These are phyloP conservation scores for Pancytospora philotis DNA, from an alignment of 371 early-diverging fungal species.

Conservation along the genomic window DNA sequence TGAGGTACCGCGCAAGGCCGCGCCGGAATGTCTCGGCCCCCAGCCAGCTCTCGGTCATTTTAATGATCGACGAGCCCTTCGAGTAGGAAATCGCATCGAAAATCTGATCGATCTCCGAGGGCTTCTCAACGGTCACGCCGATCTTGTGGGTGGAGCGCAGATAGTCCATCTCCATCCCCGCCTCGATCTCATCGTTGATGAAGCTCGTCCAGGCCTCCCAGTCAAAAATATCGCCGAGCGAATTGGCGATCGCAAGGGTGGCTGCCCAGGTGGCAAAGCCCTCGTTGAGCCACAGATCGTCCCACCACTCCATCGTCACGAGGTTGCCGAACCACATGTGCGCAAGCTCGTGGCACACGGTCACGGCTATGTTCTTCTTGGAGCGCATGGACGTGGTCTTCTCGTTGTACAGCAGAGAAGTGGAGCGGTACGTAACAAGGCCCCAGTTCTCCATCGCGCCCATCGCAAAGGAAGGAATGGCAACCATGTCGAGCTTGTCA, in stretches of 20 bases:
- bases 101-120: slow-evolving; percentile 68
- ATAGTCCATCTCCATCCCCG: slow-evolving; percentile 67
- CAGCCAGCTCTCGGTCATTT: slow-evolving; percentile 73
- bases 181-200: slow-evolving; percentile 64
- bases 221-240: slow-evolving; percentile 62
- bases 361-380: slow-evolving; percentile 69
- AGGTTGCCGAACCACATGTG: slow-evolving; percentile 92
- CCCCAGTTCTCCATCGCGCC: slow-evolving; percentile 81
- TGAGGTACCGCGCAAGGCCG: slow-evolving; percentile 70
- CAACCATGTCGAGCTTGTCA: slow-evolving; percentile 75
- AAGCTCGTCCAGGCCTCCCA: slow-evolving; percentile 61
- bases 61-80: slow-evolving; percentile 79
- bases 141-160: slow-evolving; percentile 77
- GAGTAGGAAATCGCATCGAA: slow-evolving; percentile 69
- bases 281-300: slow-evolving; percentile 84
- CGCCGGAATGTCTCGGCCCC: slow-evolving; percentile 62
- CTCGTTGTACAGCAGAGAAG: slow-evolving; percentile 66
- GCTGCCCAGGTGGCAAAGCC: slow-evolving; percentile 87
- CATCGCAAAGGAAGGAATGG: slow-evolving; percentile 73
- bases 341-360: slow-evolving; percentile 79
- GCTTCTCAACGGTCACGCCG: slow-evolving; percentile 70
- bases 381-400: slow-evolving; percentile 62
- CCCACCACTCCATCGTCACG: slow-evolving; percentile 81
- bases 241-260: slow-evolving; percentile 66
- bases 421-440: slow-evolving; percentile 74